Base-by-base conservation (phyloP, 2,329 filamentous ascomycete species). In the Sporothrix luriei region DNA sequence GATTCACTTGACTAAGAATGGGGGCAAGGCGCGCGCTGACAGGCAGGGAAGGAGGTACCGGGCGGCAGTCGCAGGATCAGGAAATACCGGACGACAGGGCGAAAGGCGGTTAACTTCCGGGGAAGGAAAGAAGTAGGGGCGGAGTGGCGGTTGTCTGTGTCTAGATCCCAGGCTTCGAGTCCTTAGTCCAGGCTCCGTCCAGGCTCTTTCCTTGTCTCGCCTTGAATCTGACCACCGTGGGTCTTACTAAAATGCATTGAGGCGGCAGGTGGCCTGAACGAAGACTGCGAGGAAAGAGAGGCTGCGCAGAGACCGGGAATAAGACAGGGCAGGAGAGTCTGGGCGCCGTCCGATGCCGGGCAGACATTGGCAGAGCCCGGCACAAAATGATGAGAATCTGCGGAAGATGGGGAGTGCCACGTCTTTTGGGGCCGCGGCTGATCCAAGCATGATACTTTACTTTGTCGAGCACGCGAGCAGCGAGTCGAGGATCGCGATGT, bases 61-160 rank as follows among this genome's bases (percentile, higher is more conserved):
- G 61, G 43, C 61, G 61, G 61, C 61, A 49, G 61, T 64, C 16
- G 48, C 40, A 49, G 40, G 40, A 33, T 43, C 14, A 43, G 61
- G 40, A 49, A n/a, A 49, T 64, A 64, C 61, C 43, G 61, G 61
- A 62, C 43, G 55, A 62, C 57, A 62, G 46, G 57, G 57, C 57
- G 14, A 38, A 62, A 62, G 38, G 57, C 61, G 13, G 21, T 16
- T 29, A 49, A 49, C 61, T 10, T n/a, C 40, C 24, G 61, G 40
- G 43, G 40, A 64, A 49, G 61, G 40, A 49, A 49, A 49, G 61
- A 64, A 26, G 38, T 38, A 61, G 57, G 57, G 57, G n/a, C 21
- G 57, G 57, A 38, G n/a, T 21, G 55, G 55, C 19, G 55, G 29
- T n/a, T 40, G 55, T 19, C 55, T 40, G 55, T 33, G 29, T 21